These are phyloP conservation scores for Septoria petroselini DNA, from an alignment of 2,329 filamentous ascomycete species.

Conservation along the genomic window DNA sequence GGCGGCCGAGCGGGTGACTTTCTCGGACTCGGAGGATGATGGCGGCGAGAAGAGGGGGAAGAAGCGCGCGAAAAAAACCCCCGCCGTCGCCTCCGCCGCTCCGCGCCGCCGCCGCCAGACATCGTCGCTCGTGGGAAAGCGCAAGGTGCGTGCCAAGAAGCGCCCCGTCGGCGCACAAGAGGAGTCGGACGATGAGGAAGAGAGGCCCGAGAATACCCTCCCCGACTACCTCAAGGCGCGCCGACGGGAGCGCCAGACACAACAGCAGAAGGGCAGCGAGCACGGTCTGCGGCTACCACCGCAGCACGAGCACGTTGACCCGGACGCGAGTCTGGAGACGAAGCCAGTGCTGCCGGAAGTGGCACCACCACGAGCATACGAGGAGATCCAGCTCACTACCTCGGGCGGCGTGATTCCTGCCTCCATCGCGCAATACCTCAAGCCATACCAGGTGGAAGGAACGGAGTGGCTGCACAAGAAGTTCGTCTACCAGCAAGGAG, in stretches of 20 bases:
- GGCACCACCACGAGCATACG: conserved; percentile 63
- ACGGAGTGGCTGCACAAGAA: conserved; percentile 80
- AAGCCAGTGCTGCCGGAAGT: conserved; percentile 66
- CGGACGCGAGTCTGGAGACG: conserved; percentile 64
- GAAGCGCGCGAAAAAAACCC: conserved; percentile 55
- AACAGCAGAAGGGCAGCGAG: conserved; percentile 56
- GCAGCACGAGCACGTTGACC: conserved; percentile 68
- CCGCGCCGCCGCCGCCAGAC: conserved; percentile 39
- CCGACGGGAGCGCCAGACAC: conserved; percentile 63
- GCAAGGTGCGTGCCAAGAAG: conserved; percentile 26
- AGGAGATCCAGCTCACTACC: conserved; percentile 74
- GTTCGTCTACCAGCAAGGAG: conserved; percentile 88
- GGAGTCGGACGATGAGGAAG: conserved; percentile 50
- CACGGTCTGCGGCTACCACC: conserved; percentile 75
- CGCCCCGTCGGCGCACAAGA: conserved; percentile 31
- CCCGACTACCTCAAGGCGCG: conserved; percentile 71
- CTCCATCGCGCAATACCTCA: conserved; percentile 83
- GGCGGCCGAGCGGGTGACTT: conserved; percentile 2
- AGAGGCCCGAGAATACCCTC: conserved; percentile 57
- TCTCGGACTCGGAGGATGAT: conserved; percentile 45
- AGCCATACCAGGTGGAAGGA: conserved; percentile 86
- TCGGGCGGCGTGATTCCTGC: conserved; percentile 76
- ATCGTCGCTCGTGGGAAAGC: conserved; percentile 37
- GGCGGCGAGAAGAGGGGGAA: conserved; percentile 66
- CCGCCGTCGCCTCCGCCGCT: conserved; percentile 49